Base-by-base conservation (phyloP, 2,329 filamentous ascomycete genomes). In the Harringtonia lauricola region DNA sequence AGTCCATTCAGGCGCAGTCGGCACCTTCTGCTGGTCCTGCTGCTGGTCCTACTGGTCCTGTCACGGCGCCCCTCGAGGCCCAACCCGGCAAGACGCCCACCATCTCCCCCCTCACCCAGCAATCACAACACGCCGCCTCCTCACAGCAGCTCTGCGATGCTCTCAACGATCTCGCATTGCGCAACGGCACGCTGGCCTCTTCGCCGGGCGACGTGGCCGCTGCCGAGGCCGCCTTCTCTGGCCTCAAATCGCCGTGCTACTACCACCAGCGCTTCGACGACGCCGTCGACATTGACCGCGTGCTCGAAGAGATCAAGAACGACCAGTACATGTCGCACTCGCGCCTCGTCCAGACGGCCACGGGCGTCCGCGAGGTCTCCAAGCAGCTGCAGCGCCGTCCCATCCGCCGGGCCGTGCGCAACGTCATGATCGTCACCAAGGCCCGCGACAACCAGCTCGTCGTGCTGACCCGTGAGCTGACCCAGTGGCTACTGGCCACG, bases 391-490 rank as follows among this genome's bases (percentile, higher is more conserved):
- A 95, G 65, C 80, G 90, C 44, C 79, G 87, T 34, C 90, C 92
- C 19, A 87, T 96, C 63, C 92, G 86, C 64, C 82, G 89, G 52
- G 89, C 89, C 12, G 89, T 98, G 38, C 80, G 79, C 57, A 95
- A 87, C 60, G 78, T 98, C 57, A 96, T 98, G 92, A 95, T 98
- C 56, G 86, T 98, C 51, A 98, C 92, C 49, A 98, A 96, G 65
- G 92, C 92, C 19, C 80, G 92, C 50, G 92, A 98, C 65, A 96
- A 98, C 58, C 80, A 86, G 53, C 74, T 98, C 15, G 90, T 98
- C 29, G 77, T 84, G 53, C 71, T 95, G 52, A 98, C 92, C 2
- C 77, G 86, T 47, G 88, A 98, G 60, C 69, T 98, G 47, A 72
- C 90, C 12, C 77, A 81, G 53, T 98, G 90, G 87, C 72, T 98